A percentile compares a stretch with the other conserved stretches of the same genome.
Conservation (phyloP, 495 filamentous ascomycete species). For the Tuber umbilicatum region DNA sequence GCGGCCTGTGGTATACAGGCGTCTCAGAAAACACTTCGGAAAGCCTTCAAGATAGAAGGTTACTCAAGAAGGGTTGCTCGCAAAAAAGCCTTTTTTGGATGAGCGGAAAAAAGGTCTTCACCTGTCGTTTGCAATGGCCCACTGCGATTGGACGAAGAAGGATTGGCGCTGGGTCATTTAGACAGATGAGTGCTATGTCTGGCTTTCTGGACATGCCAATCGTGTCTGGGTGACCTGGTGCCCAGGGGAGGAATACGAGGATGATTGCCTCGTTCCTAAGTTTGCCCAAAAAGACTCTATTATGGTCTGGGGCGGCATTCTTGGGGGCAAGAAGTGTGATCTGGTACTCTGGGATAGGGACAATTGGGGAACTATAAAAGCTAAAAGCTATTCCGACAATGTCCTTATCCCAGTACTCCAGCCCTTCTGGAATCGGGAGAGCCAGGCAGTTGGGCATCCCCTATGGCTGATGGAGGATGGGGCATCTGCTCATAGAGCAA, state of each 20-base stretch:
- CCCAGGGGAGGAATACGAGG: not conserved
- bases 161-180: constrained; percentile 8
- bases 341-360: constrained; percentile 13
- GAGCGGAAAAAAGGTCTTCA: too few species aligned
- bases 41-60: too few species aligned
- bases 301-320: constrained; percentile 14
- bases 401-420: constrained; percentile 5
- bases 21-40: too few species aligned
- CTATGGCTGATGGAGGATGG: constrained; percentile 14
- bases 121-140: not conserved
- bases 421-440: constrained; percentile 7
- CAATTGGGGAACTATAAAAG: constrained; percentile 12
- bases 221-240: not conserved
- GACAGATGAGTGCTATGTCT: constrained; percentile 5
- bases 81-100: too few species aligned
- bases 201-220: constrained; percentile 1
- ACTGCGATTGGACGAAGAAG: constrained; percentile 5
- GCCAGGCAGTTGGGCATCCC: not conserved
- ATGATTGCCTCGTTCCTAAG: constrained; percentile 11
- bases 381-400: constrained; percentile 7
- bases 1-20: too few species aligned
- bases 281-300: constrained; percentile 13
- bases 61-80: too few species aligned
- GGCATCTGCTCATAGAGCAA: constrained; percentile 3
- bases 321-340: constrained; percentile 3